phyloP scores from a whole-genome alignment of 23 red algal species.

The Gracilaria caudata region DNA sequence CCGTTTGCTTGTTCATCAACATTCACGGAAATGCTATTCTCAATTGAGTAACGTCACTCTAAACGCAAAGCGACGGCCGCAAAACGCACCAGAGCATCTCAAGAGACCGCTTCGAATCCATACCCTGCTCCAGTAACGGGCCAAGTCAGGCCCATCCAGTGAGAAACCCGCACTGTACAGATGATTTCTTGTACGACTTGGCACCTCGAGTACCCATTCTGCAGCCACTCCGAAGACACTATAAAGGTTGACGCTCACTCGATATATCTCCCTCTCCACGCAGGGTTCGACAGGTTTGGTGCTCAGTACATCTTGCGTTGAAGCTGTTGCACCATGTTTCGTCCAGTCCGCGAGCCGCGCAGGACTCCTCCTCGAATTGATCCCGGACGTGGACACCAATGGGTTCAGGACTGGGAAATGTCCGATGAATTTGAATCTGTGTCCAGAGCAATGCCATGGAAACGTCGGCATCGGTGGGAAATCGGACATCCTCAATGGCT shows the following conservation, averaged over 20 bases:
- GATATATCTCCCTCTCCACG: neutral
- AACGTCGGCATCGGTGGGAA: constrained; percentile 40
- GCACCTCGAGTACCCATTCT: neutral
- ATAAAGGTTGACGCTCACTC: neutral
- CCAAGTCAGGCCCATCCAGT: neutral
- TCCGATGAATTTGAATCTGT: constrained; percentile 52
- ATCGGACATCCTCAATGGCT: constrained; percentile 37
- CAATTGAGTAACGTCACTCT: neutral
- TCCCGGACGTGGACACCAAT: constrained; percentile 20
- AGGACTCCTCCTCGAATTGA: constrained; percentile 40
- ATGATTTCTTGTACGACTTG: neutral
- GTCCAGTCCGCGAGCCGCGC: neutral
- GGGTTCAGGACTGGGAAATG: constrained; percentile 64
- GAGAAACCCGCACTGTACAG: neutral
- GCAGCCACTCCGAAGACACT: neutral
- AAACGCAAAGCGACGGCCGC: neutral
- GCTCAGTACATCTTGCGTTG: neutral
- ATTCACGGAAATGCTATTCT: neutral
- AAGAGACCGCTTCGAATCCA: neutral
- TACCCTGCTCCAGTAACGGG: neutral
- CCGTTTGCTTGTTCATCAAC: neutral
- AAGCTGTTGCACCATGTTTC: neutral
- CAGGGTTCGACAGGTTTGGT: neutral
- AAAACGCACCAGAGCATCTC: neutral
- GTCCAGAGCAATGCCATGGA: constrained; percentile 1